phyloP scores from a whole-genome alignment of 495 filamentous ascomycete species.

The Lentithecium fluviatile region DNA sequence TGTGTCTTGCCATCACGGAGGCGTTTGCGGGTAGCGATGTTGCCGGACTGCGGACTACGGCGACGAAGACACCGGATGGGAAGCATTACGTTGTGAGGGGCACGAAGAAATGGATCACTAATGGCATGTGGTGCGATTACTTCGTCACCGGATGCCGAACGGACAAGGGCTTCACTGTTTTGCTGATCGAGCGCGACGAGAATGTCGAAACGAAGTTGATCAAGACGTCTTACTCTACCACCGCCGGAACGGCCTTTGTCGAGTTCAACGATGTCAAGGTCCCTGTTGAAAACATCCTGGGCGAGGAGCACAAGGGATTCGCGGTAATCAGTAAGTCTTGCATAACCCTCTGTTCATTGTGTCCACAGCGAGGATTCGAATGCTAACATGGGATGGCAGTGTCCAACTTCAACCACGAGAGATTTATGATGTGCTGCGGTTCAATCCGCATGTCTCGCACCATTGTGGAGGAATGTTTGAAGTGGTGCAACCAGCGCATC shows the following conservation, averaged over 20 bases:
- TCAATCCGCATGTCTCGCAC: slow-evolving; percentile 64
- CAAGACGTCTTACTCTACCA: slow-evolving; percentile 80
- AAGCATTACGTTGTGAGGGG: slow-evolving; percentile 85
- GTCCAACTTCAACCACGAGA: slow-evolving; percentile 39
- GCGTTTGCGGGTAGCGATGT: slow-evolving; percentile 86
- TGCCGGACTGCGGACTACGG: slow-evolving; percentile 77
- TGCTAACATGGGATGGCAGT: slow-evolving; percentile 46
- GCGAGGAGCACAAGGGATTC: slow-evolving; percentile 84
- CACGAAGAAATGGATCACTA: slow-evolving; percentile 94
- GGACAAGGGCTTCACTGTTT: slow-evolving; percentile 75
- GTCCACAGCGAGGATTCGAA: too few relatives aligned
- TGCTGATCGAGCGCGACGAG: slow-evolving; percentile 72
- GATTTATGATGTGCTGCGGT: slow-evolving; percentile 51
- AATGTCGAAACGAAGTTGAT: slow-evolving; percentile 72
- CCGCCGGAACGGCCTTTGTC: slow-evolving; percentile 77
- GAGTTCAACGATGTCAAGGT: slow-evolving; percentile 88
- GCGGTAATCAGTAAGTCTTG: slow-evolving; percentile 64
- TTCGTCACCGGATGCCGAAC: slow-evolving; percentile 82
- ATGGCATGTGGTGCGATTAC: slow-evolving; percentile 80
- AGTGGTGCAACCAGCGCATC: slow-evolving; percentile 87
- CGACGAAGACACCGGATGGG: slow-evolving; percentile 76
- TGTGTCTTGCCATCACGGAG: slow-evolving; percentile 84
- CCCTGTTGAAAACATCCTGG: slow-evolving; percentile 73
- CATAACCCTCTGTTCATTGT: too few relatives aligned
- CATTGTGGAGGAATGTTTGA: slow-evolving; percentile 80